Percentiles rank a stretch among this genome's conserved stretches.
phyloP scores from a whole-genome alignment of 257 asterid species.

The Coffea canephora region DNA sequence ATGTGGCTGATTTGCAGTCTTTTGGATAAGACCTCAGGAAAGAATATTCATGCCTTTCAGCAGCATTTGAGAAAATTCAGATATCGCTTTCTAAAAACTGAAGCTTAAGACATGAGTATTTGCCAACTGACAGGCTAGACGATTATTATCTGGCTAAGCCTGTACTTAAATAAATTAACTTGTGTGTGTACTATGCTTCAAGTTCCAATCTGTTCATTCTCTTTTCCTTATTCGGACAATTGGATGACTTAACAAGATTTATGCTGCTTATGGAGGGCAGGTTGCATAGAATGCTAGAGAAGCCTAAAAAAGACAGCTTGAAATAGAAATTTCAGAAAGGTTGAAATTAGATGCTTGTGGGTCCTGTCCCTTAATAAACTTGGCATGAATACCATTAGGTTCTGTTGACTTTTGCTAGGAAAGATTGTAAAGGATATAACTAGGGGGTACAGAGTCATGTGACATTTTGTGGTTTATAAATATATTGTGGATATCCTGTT shows the following conservation, averaged over 20 bases:
- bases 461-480: not conserved
- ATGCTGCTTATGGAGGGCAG: not conserved
- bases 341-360: not conserved
- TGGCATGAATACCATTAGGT: not conserved
- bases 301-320: not conserved
- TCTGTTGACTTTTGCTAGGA: not conserved
- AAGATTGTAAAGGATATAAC: not conserved
- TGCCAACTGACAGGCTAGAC: not conserved
- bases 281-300: not conserved
- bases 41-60: not conserved
- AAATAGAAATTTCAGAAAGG: not conserved
- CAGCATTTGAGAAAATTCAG: not conserved
- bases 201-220: not conserved
- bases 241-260: not conserved
- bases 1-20: too few species aligned
- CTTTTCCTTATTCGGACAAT: not conserved
- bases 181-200: too few species aligned
- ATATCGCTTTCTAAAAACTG: not conserved
- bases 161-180: not conserved
- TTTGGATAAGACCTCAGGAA: too few species aligned
- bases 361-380: not conserved
- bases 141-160: not conserved
- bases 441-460: not conserved
- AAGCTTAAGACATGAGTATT: not conserved
- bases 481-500: not conserved